Percentiles rank a stretch among this genome's conserved stretches.
phyloP scores from a whole-genome alignment of 805 yeast species.

The Saccharomyces cerevisiae region DNA sequence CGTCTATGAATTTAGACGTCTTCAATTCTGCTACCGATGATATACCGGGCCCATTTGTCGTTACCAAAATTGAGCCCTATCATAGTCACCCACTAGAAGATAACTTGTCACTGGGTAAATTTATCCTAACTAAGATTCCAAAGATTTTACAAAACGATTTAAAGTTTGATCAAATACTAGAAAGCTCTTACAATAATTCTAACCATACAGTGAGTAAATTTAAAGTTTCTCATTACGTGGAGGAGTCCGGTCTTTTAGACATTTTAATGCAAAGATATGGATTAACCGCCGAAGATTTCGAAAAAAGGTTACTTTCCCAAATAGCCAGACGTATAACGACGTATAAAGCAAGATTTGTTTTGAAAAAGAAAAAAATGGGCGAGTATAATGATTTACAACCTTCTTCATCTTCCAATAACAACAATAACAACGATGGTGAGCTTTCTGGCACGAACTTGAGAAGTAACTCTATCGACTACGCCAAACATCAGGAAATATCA shows the following conservation, averaged over 20 bases:
- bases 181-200: slow-evolving; percentile 26
- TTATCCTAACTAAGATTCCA: slow-evolving; percentile 29
- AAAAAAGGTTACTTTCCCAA: slow-evolving; percentile 22
- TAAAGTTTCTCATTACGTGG: slow-evolving; percentile 28
- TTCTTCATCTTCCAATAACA: slow-evolving; percentile 1
- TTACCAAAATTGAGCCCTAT: slow-evolving; percentile 30
- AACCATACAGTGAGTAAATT: slow-evolving; percentile 27
- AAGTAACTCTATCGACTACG: not conserved
- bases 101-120: slow-evolving; percentile 25
- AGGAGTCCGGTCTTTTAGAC: slow-evolving; percentile 27
- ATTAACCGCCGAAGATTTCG: slow-evolving; percentile 25
- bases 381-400: slow-evolving; percentile 17
- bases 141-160: slow-evolving; percentile 28
- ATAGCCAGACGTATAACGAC: slow-evolving; percentile 31
- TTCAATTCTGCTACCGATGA: slow-evolving; percentile 5
- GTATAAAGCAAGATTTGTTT: slow-evolving; percentile 29
- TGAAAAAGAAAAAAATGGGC: slow-evolving; percentile 28
- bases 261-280: slow-evolving; percentile 27
- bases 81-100: slow-evolving; percentile 30
- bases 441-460: not conserved
- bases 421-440: not conserved
- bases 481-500: not conserved
- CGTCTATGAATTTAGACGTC: not conserved
- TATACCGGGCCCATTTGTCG: slow-evolving; percentile 27
- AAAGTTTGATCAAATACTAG: slow-evolving; percentile 27